Base-by-base conservation (phyloP, 2,329 filamentous ascomycete species). In the Sphaerulina musiva region DNA sequence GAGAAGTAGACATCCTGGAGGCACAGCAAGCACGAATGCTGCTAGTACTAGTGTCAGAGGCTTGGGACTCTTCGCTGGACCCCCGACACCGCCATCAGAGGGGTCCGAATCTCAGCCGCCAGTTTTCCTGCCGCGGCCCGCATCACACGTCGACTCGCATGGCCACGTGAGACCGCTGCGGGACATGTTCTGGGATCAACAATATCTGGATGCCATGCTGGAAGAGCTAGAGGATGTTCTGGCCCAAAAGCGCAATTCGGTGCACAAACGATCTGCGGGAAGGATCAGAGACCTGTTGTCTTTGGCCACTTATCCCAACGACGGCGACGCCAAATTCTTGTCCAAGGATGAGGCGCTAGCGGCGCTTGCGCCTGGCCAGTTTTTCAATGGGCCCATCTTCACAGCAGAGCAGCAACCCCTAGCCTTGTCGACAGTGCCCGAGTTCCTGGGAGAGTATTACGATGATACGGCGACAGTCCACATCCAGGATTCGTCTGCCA, bases 401-500 rank as follows among this genome's bases (percentile, higher is more conserved):
- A 64, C 61, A 3, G 51, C 58, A 36, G 56, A 53, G 20, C 62
- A 66, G 53, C 67, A 69, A 48, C 54, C 56, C 38, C 38, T 64
- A 46, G 59, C 62, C 1, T 50, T 68, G 7, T 62, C 66, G 36
- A 63, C 58, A 6, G 46, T 63, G 9, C 46, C 58, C 2, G 31
- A 64, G 11, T 68, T 68, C 50, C 57, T 68, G 4, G 54, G 36
- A 11, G 67, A 68, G 54, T 64, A 55, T 53, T 69, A 68, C 60
- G 65, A 69, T 39, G 63, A 68, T 29, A 43, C 56, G n/a, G 54
- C 57, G 4, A 53, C 57, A 23, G 62, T 68, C 6, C 58, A 54
- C 46, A 60, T 68, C 23, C 67, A 69, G 49, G 65, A 68, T 45
- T 65, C 64, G 1, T 49, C 57, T 20, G 54, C 59, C 11, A 57